Conservation (phyloP, 2,329 filamentous ascomycete species). For the Tolypocladium inflatum region DNA sequence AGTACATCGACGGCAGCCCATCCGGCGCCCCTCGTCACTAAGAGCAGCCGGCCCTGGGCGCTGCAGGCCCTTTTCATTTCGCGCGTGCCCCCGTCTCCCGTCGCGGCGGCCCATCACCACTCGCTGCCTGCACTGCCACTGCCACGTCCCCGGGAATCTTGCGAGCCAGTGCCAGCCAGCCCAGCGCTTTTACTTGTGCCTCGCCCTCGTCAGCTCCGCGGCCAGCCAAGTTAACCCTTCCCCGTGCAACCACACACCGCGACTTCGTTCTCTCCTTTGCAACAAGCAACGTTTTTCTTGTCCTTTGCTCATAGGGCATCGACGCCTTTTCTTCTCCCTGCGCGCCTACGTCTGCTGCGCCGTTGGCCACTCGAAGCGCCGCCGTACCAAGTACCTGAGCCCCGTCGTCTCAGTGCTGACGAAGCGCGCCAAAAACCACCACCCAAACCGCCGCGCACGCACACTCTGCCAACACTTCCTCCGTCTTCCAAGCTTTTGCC, state of each 20-base stretch:
- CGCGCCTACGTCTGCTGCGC: neutral
- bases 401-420: neutral
- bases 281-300: neutral
- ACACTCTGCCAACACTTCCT: neutral
- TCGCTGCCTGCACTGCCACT: neutral
- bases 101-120: neutral
- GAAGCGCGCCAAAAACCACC: neutral
- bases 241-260: neutral
- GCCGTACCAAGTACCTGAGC: neutral
- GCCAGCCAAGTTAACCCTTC: neutral
- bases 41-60: neutral
- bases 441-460: neutral
- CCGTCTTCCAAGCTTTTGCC: neutral
- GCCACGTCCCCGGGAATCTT: neutral
- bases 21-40: too few relatives aligned
- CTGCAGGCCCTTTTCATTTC: neutral
- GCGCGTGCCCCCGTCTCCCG: neutral
- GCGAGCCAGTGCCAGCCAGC: neutral
- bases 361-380: neutral
- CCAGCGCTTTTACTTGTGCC: neutral
- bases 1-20: too few relatives aligned
- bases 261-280: neutral
- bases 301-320: neutral
- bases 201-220: neutral
- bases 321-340: neutral